Evolutionary conservation across 75 land plant genomes (phyloP).

Genomic region (Pinus tabuliformis): DNA sequence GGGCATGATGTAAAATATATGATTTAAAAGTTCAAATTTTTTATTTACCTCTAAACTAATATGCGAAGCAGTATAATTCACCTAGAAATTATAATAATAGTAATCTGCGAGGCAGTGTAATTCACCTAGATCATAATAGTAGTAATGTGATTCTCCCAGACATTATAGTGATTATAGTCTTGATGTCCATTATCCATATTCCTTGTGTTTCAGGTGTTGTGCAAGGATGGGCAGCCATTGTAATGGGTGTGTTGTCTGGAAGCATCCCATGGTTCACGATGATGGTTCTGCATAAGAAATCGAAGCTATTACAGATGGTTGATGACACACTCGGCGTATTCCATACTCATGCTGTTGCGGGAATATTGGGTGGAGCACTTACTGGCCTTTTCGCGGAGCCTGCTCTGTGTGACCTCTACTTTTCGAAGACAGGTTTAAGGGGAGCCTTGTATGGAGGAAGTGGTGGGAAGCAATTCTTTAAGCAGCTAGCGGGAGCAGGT

Average conservation of each 20-base stretch:
- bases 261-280: slow-evolving; percentile 52
- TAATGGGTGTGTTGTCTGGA: slow-evolving; percentile 50
- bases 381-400: slow-evolving; percentile 71
- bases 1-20: no score
- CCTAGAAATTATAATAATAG: no score
- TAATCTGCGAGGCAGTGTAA: no score
- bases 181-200: no score
- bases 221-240: slow-evolving; percentile 62
- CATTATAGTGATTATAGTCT: no score
- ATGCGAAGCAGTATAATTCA: no score
- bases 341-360: slow-evolving; percentile 79
- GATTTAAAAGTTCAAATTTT: no score
- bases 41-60: no score
- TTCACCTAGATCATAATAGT: no score
- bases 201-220: slow-evolving; percentile 29
- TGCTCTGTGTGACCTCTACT: slow-evolving; percentile 16
- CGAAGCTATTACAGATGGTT: slow-evolving; percentile 17
- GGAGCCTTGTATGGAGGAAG: background rate
- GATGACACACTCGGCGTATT: slow-evolving; percentile 75
- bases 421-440: no score
- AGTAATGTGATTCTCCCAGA: no score
- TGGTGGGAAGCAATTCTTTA: slow-evolving; percentile 37
- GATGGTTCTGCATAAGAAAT: slow-evolving; percentile 44
- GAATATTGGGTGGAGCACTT: slow-evolving; percentile 54
- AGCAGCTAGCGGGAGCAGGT: slow-evolving; percentile 29